phyloP scores from a whole-genome alignment of 306 rosid species.

The Cyamopsis tetragonoloba region DNA sequence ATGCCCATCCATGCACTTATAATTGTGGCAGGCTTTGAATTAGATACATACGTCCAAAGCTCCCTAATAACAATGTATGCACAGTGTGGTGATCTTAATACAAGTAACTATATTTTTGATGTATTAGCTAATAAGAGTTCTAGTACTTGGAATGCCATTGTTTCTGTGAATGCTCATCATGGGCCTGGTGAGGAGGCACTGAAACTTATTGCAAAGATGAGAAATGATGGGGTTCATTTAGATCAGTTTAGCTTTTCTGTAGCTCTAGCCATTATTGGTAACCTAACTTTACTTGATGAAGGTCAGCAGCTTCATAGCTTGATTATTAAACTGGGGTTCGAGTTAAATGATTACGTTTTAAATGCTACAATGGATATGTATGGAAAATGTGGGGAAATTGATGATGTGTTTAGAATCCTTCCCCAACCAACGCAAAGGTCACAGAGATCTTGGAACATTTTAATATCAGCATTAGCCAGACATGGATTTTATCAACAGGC shows the following conservation, averaged over 20 bases:
- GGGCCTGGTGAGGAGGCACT: constrained; percentile 81
- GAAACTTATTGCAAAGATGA: constrained; percentile 58
- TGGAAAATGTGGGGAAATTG: constrained; percentile 88
- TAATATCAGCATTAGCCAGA: constrained; percentile 82
- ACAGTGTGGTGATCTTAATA: constrained; percentile 63
- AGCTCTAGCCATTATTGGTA: constrained; percentile 65
- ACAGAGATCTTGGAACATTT: constrained; percentile 76
- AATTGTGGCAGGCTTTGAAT: constrained; percentile 61
- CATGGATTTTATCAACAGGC: constrained; percentile 73
- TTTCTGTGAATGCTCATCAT: constrained; percentile 72
- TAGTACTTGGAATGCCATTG: constrained; percentile 77
- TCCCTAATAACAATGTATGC: constrained; percentile 88
- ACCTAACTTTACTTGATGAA: constrained; percentile 81
- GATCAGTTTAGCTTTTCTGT: constrained; percentile 83
- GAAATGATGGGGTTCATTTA: constrained; percentile 44
- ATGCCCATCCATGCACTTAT: constrained; percentile 65
- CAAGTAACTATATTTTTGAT: constrained; percentile 59
- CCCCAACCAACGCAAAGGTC: constrained; percentile 55
- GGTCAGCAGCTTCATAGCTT: constrained; percentile 83
- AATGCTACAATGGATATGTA: constrained; percentile 94
- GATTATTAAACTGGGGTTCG: constrained; percentile 68
- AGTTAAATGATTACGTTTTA: constrained; percentile 58
- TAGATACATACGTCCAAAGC: constrained; percentile 65
- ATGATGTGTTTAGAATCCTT: constrained; percentile 60
- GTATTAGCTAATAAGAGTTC: constrained; percentile 50